These are phyloP conservation scores for Zangia roseola DNA, from an alignment of 768 basidiomycete genomes.

Conservation along the genomic window DNA sequence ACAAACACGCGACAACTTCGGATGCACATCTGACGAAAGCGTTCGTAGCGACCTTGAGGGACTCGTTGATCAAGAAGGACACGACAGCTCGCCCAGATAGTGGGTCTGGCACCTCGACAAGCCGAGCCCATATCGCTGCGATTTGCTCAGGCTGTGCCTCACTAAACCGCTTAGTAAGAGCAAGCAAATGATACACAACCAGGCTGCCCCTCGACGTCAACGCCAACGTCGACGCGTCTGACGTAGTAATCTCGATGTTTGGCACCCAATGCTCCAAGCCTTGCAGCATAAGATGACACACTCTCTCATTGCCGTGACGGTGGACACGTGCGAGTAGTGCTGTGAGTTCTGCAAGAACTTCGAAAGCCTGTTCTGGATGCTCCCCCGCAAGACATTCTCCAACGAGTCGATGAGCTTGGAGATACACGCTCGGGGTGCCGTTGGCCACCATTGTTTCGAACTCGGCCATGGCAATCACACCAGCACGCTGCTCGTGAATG, in stretches of 20 bases:
- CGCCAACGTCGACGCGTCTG: constrained; percentile 37
- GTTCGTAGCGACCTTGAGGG: constrained; percentile 76
- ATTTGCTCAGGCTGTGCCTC: constrained; percentile 79
- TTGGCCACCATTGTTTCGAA: constrained; percentile 76
- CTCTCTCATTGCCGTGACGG: constrained; percentile 45
- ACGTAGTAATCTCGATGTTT: constrained; percentile 56
- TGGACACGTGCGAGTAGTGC: constrained; percentile 68
- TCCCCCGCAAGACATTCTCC: constrained; percentile 78
- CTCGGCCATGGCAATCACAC: constrained; percentile 64
- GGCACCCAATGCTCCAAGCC: constrained; percentile 84
- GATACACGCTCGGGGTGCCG: constrained; percentile 70
- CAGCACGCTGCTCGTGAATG: constrained; percentile 66
- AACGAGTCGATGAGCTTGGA: constrained; percentile 75
- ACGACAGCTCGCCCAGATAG: constrained; percentile 78
- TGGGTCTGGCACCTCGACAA: constrained; percentile 70
- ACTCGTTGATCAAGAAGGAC: constrained; percentile 84
- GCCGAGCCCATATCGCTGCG: constrained; percentile 70
- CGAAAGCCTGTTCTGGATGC: constrained; percentile 61
- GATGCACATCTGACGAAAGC: constrained; percentile 78
- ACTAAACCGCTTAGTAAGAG: constrained; percentile 75
- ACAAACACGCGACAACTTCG: constrained; percentile 80
- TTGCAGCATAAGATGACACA: constrained; percentile 66
- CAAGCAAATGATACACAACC: constrained; percentile 77
- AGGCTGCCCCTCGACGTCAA: constrained; percentile 50
- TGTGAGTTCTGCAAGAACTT: constrained; percentile 69